phyloP scores from a whole-genome alignment of 164 flowering plant species.

The Kingdonia uniflora region DNA sequence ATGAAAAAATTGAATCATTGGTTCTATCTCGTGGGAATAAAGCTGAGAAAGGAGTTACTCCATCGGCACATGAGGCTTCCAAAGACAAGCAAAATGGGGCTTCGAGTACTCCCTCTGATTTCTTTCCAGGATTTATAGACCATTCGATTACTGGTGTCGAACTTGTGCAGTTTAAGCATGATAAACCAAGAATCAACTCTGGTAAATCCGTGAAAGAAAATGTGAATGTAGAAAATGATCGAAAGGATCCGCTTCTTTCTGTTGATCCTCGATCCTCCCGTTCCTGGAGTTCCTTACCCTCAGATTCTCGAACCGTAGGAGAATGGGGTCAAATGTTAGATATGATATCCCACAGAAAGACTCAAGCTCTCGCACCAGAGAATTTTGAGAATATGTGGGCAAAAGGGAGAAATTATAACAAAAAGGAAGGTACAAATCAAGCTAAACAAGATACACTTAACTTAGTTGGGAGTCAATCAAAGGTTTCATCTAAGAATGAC shows the following conservation, averaged over 20 bases:
- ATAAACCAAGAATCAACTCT: conserved; percentile 21
- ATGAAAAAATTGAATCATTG: conserved; percentile 74
- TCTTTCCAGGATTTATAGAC: conserved; percentile 46
- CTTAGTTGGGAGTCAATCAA: conserved; percentile 17
- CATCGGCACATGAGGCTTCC: conserved; percentile 27
- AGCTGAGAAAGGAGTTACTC: conserved; percentile 34
- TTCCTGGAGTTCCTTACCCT: conserved; percentile 51
- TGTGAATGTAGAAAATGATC: conserved; percentile 21
- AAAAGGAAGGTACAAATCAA: conserved; percentile 33
- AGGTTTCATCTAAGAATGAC: conserved; percentile 12
- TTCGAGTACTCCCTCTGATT: conserved; percentile 49
- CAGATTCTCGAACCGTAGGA: conserved; percentile 42
- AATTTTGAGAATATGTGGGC: conserved; percentile 97
- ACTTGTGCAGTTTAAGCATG: conserved; percentile 71
- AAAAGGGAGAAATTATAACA: conserved; percentile 73
- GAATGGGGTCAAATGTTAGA: conserved; percentile 93
- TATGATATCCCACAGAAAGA: conserved; percentile 60
- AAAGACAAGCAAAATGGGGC: conserved; percentile 33
- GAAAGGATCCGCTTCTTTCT: conserved; percentile 74
- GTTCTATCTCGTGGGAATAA: conserved; percentile 37
- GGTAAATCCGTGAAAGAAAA: conserved; percentile 17
- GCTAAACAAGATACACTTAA: conserved; percentile 26
- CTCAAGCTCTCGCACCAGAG: conserved; percentile 90
- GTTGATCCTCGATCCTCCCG: conserved; percentile 58
- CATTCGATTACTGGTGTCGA: conserved; percentile 77